Percentiles rank a stretch among this genome's conserved stretches.
phyloP scores from a whole-genome alignment of 805 yeast genomes.

The Cyberlindnera subsufficiens region DNA sequence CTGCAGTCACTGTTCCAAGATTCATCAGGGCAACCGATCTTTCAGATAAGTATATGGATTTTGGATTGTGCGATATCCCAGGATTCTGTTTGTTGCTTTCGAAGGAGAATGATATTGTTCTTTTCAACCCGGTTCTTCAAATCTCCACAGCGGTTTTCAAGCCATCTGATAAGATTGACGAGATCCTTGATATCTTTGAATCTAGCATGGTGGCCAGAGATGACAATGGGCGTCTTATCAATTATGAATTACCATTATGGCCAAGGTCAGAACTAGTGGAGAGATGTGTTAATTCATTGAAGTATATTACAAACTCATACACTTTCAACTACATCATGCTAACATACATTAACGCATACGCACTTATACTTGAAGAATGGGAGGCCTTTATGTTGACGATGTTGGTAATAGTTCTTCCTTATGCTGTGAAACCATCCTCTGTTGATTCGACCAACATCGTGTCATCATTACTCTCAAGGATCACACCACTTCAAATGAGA shows the following conservation, averaged over 20 bases:
- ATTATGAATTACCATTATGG: constrained; percentile 31
- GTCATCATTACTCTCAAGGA: constrained; percentile 7
- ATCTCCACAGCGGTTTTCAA: constrained; percentile 32
- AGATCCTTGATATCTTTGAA: constrained; percentile 8
- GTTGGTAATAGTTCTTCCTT: constrained; percentile 45
- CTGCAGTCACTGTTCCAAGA: constrained; percentile 28
- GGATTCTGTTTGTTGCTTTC: constrained; percentile 43
- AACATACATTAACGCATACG: constrained; percentile 53
- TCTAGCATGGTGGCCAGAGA: constrained; percentile 14
- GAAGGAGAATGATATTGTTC: constrained; percentile 27
- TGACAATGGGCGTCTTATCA: constrained; percentile 9
- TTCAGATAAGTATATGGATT: constrained; percentile 31
- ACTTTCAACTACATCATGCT: constrained; percentile 54
- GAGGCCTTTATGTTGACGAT: constrained; percentile 47
- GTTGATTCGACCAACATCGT: constrained; percentile 9
- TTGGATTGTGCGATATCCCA: constrained; percentile 28
- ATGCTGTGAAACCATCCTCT: constrained; percentile 24
- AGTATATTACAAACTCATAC: constrained; percentile 50
- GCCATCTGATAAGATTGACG: constrained; percentile 1
- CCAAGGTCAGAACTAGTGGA: constrained; percentile 41
- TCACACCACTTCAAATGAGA: constrained; percentile 13
- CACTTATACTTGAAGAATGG: constrained; percentile 50
- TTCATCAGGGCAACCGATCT: constrained; percentile 28
- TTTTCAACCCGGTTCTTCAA: constrained; percentile 56
- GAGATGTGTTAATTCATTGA: constrained; percentile 43